A percentile compares a stretch with the other conserved stretches of the same genome.
Evolutionary conservation across 495 filamentous ascomycete species (phyloP).

Genomic region (Penicillium coffeae): DNA sequence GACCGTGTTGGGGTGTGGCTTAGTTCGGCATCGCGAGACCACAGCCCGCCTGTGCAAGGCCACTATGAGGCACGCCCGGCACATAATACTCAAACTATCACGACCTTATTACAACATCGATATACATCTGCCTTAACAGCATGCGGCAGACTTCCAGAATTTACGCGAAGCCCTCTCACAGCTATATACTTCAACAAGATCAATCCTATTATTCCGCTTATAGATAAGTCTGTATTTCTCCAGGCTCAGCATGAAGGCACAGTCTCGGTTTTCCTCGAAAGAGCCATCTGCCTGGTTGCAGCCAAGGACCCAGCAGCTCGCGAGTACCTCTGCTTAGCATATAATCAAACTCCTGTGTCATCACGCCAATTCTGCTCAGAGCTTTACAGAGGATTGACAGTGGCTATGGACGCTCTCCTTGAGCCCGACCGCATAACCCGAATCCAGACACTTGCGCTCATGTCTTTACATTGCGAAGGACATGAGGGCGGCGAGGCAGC

Average conservation of each 20-base stretch:
- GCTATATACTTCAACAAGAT: slow-evolving; percentile 32
- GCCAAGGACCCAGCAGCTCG: slow-evolving; percentile 37
- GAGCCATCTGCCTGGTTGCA: slow-evolving; percentile 44
- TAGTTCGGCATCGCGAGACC: slow-evolving; percentile 21
- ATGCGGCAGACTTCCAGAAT: slow-evolving; percentile 24
- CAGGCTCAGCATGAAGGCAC: slow-evolving; percentile 16
- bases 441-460: slow-evolving; percentile 42
- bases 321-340: slow-evolving; percentile 28
- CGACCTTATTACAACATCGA: slow-evolving; percentile 26
- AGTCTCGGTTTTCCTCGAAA: slow-evolving; percentile 35
- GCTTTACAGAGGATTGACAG: slow-evolving; percentile 35
- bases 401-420: slow-evolving; percentile 37
- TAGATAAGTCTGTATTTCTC: slow-evolving; percentile 29
- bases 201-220: slow-evolving; percentile 34
- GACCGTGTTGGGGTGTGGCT: slow-evolving; percentile 46
- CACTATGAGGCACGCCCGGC: not conserved
- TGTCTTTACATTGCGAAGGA: slow-evolving; percentile 45
- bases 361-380: slow-evolving; percentile 34
- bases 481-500: slow-evolving; percentile 44
- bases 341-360: slow-evolving; percentile 20
- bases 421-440: slow-evolving; percentile 41
- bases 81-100: slow-evolving; percentile 12
- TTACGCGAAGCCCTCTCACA: slow-evolving; percentile 24
- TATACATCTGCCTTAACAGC: slow-evolving; percentile 28
- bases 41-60: not conserved